Evolutionary conservation across 106 monocot genomes (phyloP).

Genomic region (Apostasia ramifera): DNA sequence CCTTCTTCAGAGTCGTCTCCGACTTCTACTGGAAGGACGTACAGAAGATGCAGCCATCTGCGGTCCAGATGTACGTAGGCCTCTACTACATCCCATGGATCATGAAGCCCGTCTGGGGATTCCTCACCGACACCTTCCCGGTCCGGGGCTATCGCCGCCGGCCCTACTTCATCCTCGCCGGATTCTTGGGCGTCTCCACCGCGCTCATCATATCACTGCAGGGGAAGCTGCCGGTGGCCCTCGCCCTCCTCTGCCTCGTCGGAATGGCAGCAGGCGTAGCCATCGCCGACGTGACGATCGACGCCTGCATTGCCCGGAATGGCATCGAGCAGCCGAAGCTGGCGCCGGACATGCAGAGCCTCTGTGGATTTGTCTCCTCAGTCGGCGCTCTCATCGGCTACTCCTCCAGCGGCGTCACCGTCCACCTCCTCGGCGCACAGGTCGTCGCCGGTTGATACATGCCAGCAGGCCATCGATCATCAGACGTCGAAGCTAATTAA

Average conservation of each 20-base stretch:
- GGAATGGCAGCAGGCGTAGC: constrained; percentile 32
- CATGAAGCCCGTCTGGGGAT: constrained; percentile 75
- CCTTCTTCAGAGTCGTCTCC: constrained; percentile 42
- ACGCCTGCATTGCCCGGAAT: constrained; percentile 71
- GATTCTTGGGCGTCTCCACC: constrained; percentile 23
- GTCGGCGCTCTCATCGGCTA: constrained; percentile 52
- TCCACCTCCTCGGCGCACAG: constrained; percentile 68
- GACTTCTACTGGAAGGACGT: constrained; percentile 97
- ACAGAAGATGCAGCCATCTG: constrained; percentile 65
- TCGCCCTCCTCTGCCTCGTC: constrained; percentile 43
- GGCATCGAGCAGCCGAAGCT: constrained; percentile 55
- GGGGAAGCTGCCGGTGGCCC: constrained; percentile 13
- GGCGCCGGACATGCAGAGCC: constrained; percentile 75
- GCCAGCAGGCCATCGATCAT: no score
- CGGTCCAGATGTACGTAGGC: constrained; percentile 47
- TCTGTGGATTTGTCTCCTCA: constrained; percentile 45
- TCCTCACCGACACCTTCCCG: constrained; percentile 72
- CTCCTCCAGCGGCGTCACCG: constrained; percentile 54
- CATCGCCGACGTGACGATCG: constrained; percentile 76
- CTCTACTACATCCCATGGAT: constrained; percentile 57
- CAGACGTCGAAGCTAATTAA: no score
- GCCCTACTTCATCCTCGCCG: constrained; percentile 67
- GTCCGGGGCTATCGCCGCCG: constrained; percentile 56
- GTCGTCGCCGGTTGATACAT: constrained; percentile 5
- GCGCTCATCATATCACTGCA: constrained; percentile 20